Evolutionary conservation across 179 eudicot species (phyloP), one percentile per base, ranked within the genome.

Genomic region (Camellia oleifera): DNA sequence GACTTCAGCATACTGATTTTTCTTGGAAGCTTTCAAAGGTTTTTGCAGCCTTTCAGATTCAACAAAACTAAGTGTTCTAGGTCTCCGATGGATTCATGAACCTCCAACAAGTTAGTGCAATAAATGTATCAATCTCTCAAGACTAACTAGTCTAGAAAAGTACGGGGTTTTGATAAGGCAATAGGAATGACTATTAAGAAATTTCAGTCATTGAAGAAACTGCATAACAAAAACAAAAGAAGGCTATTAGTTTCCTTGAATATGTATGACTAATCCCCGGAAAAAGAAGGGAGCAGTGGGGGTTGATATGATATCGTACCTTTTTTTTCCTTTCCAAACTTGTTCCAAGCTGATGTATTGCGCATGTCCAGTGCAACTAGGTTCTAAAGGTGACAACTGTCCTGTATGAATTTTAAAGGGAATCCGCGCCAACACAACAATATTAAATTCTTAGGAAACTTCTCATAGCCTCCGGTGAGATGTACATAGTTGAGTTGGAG

Each of bases 401-500:
- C 13, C 1, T 23, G 74, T n/a, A 70, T n/a, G 15, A 1, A 46
- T 48, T 70, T 8, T 3, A 46, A 70, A 46, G 74, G 23, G 14
- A 70, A 70, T 1, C 57, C 74, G 48, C 2, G 74, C 74, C 57
- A 70, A 3, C 32, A n/a, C 74, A 70, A 70, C 56, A 23, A 70
- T 18, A 4, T 70, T n/a, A 70, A 48, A 6, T 17, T 48, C 13
- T 7, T 45, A 17, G 74, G 74, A 70, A 70, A 48, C 1, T 70
- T 17, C 48, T 70, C 20, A 46, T 46, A 70, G 57, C 23, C 14
- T 2, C 74, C 57, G 0, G 3, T 70, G 4, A 70, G 57, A 4
- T 4, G 11, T 70, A n/a, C 74, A 70, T 17, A 10, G 13, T 70
- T n/a, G 5, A 70, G 57, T 2, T 70, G 56, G 23, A 70, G 74